Evolutionary conservation across 2,329 filamentous ascomycete genomes (phyloP), one percentile per base, ranked within the genome.

Genomic region (Sporothrix pseudoabietina): DNA sequence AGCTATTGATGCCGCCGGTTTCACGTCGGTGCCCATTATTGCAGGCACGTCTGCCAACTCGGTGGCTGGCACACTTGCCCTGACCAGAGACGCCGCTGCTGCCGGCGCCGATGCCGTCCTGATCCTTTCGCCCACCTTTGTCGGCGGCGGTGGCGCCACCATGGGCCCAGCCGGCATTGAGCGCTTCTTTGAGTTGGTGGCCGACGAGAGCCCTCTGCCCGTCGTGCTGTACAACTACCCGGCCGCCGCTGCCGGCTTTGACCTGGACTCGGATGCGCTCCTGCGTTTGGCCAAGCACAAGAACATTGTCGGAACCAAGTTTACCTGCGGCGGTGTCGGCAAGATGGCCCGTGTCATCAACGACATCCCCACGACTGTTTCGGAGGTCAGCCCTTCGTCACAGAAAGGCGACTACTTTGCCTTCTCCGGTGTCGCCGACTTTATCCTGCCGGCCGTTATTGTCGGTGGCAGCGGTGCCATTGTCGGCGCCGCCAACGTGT

Each of bases 191-290:
- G 87, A 85, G 73, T 86, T 87, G 72, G 92, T 97, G 6, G 94
- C 94, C 55, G 91, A 94, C 80, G 86, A 82, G 52, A 92, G 90
- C 65, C 91, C 92, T 4, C 83, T 96, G 4, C 92, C 93, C 19
- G 81, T 97, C 71, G 88, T 96, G 76, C 84, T 97, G 65, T 97
- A 97, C 87, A 97, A 97, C 85, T 97, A 95, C 83, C 94, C 94
- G 0, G 93, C 92, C 66, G 93, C 92, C 61, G 93, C 95, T 7
- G 88, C 92, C 5, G 94, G 93, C 55, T 91, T 97, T 78, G 93
- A 97, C 81, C 91, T 97, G 88, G 92, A 96, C 85, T 94, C 91
- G 72, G 94, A 97, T 80, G 86, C 95, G 72, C 87, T 97, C 78
- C 93, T 95, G 83, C 87, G 87, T 79, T 87, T 97, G 57, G 91